These are phyloP conservation scores for Cyclocybe aegerita DNA, from an alignment of 768 basidiomycete genomes.

Conservation along the genomic window DNA sequence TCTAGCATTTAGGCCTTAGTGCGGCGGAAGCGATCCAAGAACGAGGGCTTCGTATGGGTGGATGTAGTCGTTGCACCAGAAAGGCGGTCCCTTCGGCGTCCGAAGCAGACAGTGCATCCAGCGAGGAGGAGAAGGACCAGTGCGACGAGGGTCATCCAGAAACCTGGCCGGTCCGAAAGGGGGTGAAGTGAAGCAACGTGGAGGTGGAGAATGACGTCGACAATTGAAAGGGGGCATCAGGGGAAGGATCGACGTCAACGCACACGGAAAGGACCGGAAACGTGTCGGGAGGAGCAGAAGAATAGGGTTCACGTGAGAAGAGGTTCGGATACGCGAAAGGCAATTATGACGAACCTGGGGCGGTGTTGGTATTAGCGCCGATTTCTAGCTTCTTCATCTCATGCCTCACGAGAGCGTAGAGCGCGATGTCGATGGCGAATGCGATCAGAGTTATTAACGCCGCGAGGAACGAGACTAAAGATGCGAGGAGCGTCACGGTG, in stretches of 20 bases:
- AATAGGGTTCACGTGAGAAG: neutral
- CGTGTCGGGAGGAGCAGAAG: too few species aligned
- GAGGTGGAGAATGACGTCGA: too few species aligned
- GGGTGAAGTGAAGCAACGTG: too few species aligned
- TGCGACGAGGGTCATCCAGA: conserved; percentile 74
- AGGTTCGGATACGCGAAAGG: neutral
- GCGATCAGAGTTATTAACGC: conserved; percentile 68
- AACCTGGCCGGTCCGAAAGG: conserved; percentile 37
- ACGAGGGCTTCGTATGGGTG: too few species aligned
- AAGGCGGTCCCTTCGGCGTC: conserved; percentile 57
- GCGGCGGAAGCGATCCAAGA: too few species aligned
- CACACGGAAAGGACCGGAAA: too few species aligned
- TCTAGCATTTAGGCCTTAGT: too few species aligned
- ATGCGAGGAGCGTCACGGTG: conserved; percentile 59
- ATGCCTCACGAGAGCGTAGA: conserved; percentile 61
- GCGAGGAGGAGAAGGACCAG: conserved; percentile 64
- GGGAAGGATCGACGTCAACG: conserved; percentile 1
- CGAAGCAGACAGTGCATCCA: conserved; percentile 71
- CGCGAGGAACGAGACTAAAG: conserved; percentile 70
- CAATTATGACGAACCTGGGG: conserved; percentile 50
- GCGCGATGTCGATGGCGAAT: conserved; percentile 75
- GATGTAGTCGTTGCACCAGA: conserved; percentile 30
- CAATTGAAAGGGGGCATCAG: neutral
- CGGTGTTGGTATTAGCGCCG: conserved; percentile 49
- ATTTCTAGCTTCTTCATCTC: conserved; percentile 52